These are phyloP conservation scores for Cladosporium velox DNA, from an alignment of 2,329 filamentous ascomycete species.

Conservation along the genomic window DNA sequence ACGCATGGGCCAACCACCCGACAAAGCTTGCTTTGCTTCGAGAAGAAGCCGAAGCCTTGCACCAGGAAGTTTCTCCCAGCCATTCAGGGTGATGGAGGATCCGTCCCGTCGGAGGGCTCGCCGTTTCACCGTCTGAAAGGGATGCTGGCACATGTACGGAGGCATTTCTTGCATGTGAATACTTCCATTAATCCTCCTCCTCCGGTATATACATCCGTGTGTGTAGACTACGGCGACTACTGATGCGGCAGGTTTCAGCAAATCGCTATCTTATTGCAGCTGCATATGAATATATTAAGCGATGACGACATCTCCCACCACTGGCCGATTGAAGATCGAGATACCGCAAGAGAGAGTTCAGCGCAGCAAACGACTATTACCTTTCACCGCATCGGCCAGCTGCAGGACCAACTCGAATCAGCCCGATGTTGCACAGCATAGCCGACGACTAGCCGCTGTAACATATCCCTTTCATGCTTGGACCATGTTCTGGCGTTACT, in stretches of 20 bases:
- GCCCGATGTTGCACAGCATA: neutral
- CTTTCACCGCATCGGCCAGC: constrained; percentile 8
- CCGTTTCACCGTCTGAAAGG: constrained; percentile 3
- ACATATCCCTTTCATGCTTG: neutral
- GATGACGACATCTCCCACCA: constrained; percentile 5
- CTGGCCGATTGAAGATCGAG: neutral
- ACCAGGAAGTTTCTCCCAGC: neutral
- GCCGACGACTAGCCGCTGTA: constrained; percentile 3
- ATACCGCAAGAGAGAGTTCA: neutral
- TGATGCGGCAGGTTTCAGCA: neutral
- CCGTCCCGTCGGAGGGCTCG: neutral
- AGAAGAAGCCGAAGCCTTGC: neutral
- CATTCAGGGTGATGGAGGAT: neutral
- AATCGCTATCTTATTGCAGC: neutral
- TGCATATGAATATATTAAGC: neutral
- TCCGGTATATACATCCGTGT: neutral
- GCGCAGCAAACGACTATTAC: neutral
- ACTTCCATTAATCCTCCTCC: neutral
- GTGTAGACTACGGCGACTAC: neutral
- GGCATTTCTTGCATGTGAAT: neutral
- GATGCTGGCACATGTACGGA: neutral
- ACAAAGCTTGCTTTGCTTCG: constrained; percentile 3
- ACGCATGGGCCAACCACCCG: neutral
- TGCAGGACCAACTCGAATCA: neutral
- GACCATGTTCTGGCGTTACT: neutral